These are phyloP conservation scores for Podospora pseudoanserina DNA, from an alignment of 495 filamentous ascomycete genomes.

Conservation along the genomic window DNA sequence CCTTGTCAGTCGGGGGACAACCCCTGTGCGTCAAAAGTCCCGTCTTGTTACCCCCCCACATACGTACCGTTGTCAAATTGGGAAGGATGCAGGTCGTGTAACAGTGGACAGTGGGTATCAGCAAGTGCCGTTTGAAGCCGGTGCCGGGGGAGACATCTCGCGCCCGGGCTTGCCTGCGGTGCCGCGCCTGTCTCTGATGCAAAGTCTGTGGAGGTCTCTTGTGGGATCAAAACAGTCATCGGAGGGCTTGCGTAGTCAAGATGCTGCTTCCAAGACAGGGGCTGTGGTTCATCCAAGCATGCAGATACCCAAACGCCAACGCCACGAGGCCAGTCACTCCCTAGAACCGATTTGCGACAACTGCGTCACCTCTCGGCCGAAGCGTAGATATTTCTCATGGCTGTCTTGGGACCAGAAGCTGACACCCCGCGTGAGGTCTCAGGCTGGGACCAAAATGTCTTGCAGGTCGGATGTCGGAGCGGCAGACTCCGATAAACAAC, in stretches of 20 bases:
- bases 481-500: neutral
- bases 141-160: neutral
- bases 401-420: neutral
- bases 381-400: neutral
- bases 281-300: neutral
- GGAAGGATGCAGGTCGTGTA: neutral
- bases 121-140: neutral
- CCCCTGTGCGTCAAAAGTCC: neutral
- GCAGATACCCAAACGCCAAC: neutral
- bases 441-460: constrained; percentile 10
- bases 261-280: neutral
- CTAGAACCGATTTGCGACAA: neutral
- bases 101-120: neutral
- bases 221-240: constrained; percentile 3
- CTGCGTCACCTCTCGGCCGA: constrained; percentile 11
- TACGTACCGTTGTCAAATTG: neutral
- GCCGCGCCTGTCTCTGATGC: constrained; percentile 8
- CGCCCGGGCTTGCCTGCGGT: neutral
- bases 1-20: neutral
- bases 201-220: neutral
- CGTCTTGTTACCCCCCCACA: neutral
- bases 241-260: neutral
- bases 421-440: constrained; percentile 5
- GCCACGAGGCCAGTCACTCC: neutral
- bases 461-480: constrained; percentile 2